Evolutionary conservation across 208 protist species (phyloP).

Genomic region (Leishmania major): DNA sequence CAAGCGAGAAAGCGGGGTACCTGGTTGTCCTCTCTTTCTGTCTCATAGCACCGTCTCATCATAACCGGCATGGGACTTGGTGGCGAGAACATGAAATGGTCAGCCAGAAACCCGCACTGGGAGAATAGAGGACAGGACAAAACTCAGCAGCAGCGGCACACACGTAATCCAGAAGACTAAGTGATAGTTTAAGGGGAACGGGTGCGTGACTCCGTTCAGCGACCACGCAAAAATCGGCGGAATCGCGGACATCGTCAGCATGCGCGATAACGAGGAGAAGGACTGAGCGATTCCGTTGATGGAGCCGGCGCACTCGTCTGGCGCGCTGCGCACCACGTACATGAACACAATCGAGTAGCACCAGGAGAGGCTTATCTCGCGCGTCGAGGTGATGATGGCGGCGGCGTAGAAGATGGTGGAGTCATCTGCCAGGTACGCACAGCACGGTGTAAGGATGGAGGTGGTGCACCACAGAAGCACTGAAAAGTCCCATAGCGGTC

Average conservation of each 20-base stretch:
- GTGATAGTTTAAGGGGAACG: slow-evolving; percentile 59
- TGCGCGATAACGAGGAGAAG: slow-evolving; percentile 45
- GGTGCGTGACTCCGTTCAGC: slow-evolving; percentile 27
- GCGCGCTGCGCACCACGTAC: slow-evolving; percentile 61
- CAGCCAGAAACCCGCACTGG: slow-evolving; percentile 25
- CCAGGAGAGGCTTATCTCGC: slow-evolving; percentile 57
- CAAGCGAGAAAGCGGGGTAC: neutral
- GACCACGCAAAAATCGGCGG: slow-evolving; percentile 75
- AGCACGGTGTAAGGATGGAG: slow-evolving; percentile 33
- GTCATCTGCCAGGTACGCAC: slow-evolving; percentile 26
- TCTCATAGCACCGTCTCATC: neutral
- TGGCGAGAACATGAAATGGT: neutral
- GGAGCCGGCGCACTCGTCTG: slow-evolving; percentile 48
- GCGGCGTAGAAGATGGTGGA: slow-evolving; percentile 32
- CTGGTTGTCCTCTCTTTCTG: neutral
- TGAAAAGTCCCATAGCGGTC: slow-evolving; percentile 31
- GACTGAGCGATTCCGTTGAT: slow-evolving; percentile 72
- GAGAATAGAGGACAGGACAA: slow-evolving; percentile 28
- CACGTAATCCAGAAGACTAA: slow-evolving; percentile 58
- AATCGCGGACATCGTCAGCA: slow-evolving; percentile 57
- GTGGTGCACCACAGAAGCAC: slow-evolving; percentile 33
- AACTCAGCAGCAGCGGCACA: slow-evolving; percentile 43
- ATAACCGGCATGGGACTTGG: neutral
- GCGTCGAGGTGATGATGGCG: slow-evolving; percentile 31
- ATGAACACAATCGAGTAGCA: slow-evolving; percentile 64